Evolutionary conservation across 108 stramenopile species (phyloP), one percentile per base, ranked within the genome.

Genomic region (Phaeodactylum tricornutum): DNA sequence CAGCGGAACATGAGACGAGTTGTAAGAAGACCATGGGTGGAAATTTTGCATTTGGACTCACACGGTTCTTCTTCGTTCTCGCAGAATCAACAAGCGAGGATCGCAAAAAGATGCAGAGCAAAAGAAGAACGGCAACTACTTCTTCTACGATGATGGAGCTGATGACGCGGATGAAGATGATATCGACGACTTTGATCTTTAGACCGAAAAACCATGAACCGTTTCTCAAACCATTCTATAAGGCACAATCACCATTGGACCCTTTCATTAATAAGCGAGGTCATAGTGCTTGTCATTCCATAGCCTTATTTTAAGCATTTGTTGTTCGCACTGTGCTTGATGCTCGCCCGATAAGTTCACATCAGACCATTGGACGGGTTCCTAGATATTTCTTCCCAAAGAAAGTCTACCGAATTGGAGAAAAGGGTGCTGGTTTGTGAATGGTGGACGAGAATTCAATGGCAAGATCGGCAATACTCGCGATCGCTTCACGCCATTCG

Each of bases 91-190:
- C 69, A 97, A 97, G 78, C 59, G 41, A 39, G 87, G 85, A 19
- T 92, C 89, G 16, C 87, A 92, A 45, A 93, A 97, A 72, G 98
- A 99, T 74, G 47, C 64, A 23, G 95, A 96, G 62, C 98, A 99
- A 68, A 99, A 99, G 81, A 73, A 72, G 53, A 73, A 65, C 43
- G 98, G 98, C 34, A 93, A 90, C 64, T 99, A 93, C 57, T 99
- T 97, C 87, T 96, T 94, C 62, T 89, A 95, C 71, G 92, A 94
- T 47, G 86, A 88, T 32, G 87, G 64, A n/a, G 88, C 62, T 2
- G 73, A 65, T 29, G 58, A 78, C 37, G 74, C 61, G 15, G 69
- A 61, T 22, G 77, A 76, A n/a, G 81, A 83, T 56, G 77, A 83
- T 39, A 55, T 62, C 31, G 61, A 62, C 43, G 67, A 62, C 29